phyloP scores from a whole-genome alignment of 2,329 filamentous ascomycete genomes.

The Xylaria hypoxylon region DNA sequence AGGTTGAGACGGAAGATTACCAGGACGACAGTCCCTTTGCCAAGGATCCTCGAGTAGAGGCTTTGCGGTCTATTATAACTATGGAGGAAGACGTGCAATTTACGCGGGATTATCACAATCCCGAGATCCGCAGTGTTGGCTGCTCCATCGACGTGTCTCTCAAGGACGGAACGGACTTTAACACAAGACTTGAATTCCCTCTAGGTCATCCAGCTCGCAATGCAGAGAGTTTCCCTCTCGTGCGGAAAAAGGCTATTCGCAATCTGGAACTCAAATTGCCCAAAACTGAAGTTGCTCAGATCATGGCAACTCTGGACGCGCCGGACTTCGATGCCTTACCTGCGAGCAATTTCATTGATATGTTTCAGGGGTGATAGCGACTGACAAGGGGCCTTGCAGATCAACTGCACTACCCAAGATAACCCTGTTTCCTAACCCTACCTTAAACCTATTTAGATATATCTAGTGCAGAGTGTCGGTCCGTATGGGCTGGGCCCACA shows the following conservation, averaged over 20 bases:
- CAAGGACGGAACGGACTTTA: constrained; percentile 32
- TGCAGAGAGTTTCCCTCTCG: constrained; percentile 27
- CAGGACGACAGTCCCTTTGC: constrained; percentile 39
- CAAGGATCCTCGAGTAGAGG: constrained; percentile 34
- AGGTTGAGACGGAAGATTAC: constrained; percentile 36
- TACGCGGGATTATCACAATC: constrained; percentile 39
- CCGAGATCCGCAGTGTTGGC: constrained; percentile 34
- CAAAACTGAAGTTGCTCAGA: constrained; percentile 15
- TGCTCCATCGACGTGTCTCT: constrained; percentile 33
- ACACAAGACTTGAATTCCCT: constrained; percentile 31
- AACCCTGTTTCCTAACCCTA: no score
- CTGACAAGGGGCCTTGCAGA: no score
- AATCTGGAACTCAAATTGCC: constrained; percentile 32
- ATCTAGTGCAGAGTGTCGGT: no score
- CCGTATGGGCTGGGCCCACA: no score
- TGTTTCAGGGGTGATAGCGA: constrained; percentile 26
- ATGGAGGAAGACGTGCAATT: constrained; percentile 39
- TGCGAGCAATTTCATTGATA: constrained; percentile 32
- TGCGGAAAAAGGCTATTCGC: constrained; percentile 34
- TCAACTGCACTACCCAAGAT: no score
- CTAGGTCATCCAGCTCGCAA: constrained; percentile 32
- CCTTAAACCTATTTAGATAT: no score
- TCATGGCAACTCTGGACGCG: constrained; percentile 25
- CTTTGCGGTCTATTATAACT: constrained; percentile 33
- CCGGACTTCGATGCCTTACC: constrained; percentile 26